Evolutionary conservation across 2,329 filamentous ascomycete genomes (phyloP), one percentile per base, ranked within the genome.

Genomic region (Alternaria brassicicola): DNA sequence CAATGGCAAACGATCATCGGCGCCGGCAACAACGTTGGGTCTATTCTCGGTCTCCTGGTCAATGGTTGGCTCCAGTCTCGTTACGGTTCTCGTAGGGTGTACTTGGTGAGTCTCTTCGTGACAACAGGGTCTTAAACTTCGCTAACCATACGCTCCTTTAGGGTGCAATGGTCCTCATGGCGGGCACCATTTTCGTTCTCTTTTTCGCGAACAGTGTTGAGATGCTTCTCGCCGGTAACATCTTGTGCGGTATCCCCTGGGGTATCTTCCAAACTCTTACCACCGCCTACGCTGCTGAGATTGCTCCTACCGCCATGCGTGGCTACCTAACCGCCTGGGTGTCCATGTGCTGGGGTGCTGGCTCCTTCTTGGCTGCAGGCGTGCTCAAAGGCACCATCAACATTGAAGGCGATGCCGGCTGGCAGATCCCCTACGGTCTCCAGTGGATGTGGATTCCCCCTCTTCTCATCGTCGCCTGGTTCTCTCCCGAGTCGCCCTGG

Each of bases 271-370:
- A 82, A 85, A 3, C 80, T 10, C 72, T 81, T 31, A 76, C 79
- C 5, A 78, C 86, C 57, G 87, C 88, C 1, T 91, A 91, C 69
- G 88, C 88, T 33, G 86, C 87, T 52, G 89, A 78, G 15, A 51
- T 36, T 71, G 75, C 25, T 69, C 78, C 57, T 72, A 76, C 36
- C 74, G 79, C 65, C 30, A 82, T 91, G 52, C 85, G 89, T 59
- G 49, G 49, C 36, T 52, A 51, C 49, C 28, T 42, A 28, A 42
- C 70, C 2, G 89, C 87, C 6, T 91, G 89, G 61, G 85, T 90
- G 74, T 89, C 89, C 77, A 86, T 88, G 67, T 90, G 88, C 80
- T 91, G 88, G 88, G 88, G 86, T 17, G 78, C 90, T 36, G 89
- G 89, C 13, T 88, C 90, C 73, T 81, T 88, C 60, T 86, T 91